Base-by-base conservation (phyloP, 2,329 filamentous ascomycete genomes). In the Arthrobotrys sphaeroides region DNA sequence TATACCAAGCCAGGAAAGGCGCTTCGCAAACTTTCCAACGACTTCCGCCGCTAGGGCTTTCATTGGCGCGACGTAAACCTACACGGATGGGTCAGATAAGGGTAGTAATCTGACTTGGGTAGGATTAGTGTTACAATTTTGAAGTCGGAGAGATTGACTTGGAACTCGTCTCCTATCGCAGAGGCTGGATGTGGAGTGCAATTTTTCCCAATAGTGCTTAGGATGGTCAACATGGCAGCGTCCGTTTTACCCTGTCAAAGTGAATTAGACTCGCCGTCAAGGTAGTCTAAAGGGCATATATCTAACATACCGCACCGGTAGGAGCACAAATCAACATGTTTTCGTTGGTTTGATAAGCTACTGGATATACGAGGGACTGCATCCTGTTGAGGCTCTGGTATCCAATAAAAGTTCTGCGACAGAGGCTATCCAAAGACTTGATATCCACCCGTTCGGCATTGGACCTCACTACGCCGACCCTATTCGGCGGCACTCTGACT, bases 271-370 rank as follows among this genome's bases (percentile, higher is more conserved):
- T 28, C 5, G 1, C 0, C 16, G 26, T 38, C 33, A 18, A 36
- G 4, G 24, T 22, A 59, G 5, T n/a, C 55, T 36, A 20, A 18
- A 16, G 26, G 24, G 16, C 12, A 42, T 18, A 61, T 18, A 45
- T 31, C 16, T 16, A 26, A 85, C 88, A 84, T 82, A 88, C 87
- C 76, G 94, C 94, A 88, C 95, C 95, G 64, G 95, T 99, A 3
- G 95, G 95, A 20, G 95, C 95, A 83, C 95, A 99, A 73, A 99
- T 96, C 60, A 99, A 88, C 94, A 99, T 97, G 79, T 99, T 99
- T 83, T 99, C 95, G 80, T 90, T 97, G 1, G 93, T 97, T 82
- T 90, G 92, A 84, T 99, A 98, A 0, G 94, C 95, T 3, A 99
- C 92, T 0, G 93, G 93, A 80, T 97, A 97, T 0, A 98, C 92